Percentiles rank a stretch among this genome's conserved stretches.
These are phyloP conservation scores for Exserohilum turcica DNA, from an alignment of 2,329 filamentous ascomycete species.

Conservation along the genomic window DNA sequence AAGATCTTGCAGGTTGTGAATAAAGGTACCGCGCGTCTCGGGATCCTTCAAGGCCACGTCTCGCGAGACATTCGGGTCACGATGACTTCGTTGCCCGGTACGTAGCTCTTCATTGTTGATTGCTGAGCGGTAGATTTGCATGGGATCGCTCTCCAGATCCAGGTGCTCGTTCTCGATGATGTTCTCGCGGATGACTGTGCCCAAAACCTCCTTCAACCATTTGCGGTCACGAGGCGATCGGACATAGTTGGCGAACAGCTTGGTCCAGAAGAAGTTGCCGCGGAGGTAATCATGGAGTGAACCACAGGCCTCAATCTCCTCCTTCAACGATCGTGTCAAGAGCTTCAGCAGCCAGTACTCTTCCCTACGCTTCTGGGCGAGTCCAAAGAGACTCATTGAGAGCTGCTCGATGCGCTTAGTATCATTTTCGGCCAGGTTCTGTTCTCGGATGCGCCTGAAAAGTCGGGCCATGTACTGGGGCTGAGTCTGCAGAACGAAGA, in stretches of 20 bases:
- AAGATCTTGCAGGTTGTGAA: constrained; percentile 90
- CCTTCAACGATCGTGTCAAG: constrained; percentile 78
- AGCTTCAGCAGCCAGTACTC: constrained; percentile 96
- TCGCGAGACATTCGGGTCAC: constrained; percentile 82
- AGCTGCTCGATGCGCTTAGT: constrained; percentile 89
- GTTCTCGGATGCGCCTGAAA: constrained; percentile 81
- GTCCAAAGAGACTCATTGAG: constrained; percentile 95
- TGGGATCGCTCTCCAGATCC: constrained; percentile 93
- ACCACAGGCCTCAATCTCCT: constrained; percentile 77
- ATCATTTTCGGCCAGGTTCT: constrained; percentile 87
- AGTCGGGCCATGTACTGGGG: constrained; percentile 90
- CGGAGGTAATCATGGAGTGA: constrained; percentile 84
- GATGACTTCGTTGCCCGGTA: constrained; percentile 80
- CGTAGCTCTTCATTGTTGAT: constrained; percentile 98
- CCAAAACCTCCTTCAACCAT: constrained; percentile 84
- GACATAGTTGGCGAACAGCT: constrained; percentile 83
- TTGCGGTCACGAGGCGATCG: constrained; percentile 91
- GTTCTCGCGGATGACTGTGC: constrained; percentile 84
- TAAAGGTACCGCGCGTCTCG: constrained; percentile 90
- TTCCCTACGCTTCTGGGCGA: constrained; percentile 93
- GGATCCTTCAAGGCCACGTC: constrained; percentile 95
- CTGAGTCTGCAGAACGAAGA: constrained; percentile 96
- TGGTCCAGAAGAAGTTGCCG: constrained; percentile 91
- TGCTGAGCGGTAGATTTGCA: constrained; percentile 93
- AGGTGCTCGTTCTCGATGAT: constrained; percentile 90